These are phyloP conservation scores for Neurospora sp. DNA, from an alignment of 495 filamentous ascomycete species.

Conservation along the genomic window DNA sequence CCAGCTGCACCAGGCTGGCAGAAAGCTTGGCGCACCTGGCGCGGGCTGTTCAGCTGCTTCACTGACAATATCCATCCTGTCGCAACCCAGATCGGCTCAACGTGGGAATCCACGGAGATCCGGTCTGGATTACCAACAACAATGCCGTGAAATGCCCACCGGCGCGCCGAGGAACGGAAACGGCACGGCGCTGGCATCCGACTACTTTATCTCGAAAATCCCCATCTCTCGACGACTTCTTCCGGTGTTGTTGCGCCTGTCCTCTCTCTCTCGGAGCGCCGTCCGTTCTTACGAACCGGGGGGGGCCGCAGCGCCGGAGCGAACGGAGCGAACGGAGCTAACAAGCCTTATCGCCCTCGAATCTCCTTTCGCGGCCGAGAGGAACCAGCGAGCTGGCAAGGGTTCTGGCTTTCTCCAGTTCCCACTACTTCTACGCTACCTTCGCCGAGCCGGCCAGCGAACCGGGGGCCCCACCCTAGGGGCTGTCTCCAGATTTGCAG, in stretches of 20 bases:
- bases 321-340: conserved; percentile 14
- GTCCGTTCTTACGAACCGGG: not conserved
- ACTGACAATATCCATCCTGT: not conserved
- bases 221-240: not conserved
- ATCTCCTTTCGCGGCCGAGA: conserved; percentile 25
- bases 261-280: not conserved
- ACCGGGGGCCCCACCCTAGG: conserved; percentile 14
- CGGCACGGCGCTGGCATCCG: not conserved
- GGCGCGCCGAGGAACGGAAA: not conserved
- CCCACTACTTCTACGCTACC: not conserved
- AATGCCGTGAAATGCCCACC: not conserved
- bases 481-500: conserved; percentile 26
- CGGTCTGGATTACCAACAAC: not conserved
- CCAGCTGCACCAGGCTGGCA: not conserved
- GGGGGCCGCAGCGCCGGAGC: not conserved
- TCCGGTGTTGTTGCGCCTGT: not conserved
- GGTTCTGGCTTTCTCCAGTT: not conserved
- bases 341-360: conserved; percentile 23
- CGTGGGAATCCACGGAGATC: not conserved
- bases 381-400: not conserved
- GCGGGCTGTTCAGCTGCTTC: not conserved
- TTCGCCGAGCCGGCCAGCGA: conserved; percentile 12
- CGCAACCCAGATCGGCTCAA: not conserved
- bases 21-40: not conserved
- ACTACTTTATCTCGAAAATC: not conserved